Evolutionary conservation across 805 yeast species (phyloP), one percentile per base, ranked within the genome.

Genomic region (Blastobotrys robertii): DNA sequence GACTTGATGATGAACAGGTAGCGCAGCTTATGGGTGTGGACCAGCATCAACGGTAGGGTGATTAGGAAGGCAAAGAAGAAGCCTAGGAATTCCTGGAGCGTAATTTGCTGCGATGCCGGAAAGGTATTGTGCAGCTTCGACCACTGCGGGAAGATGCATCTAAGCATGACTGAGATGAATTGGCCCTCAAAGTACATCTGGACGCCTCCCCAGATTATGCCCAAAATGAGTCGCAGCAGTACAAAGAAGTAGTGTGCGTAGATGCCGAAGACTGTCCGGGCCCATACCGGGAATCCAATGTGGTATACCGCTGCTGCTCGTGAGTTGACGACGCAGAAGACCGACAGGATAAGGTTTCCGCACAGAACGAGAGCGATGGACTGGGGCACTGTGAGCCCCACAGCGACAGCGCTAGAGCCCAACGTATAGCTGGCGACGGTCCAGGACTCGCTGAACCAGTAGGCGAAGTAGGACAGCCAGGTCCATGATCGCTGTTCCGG

Each of bases 1-100:
- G 94, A 84, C 62, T 86, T 86, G 43, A 77, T 73, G 0, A 94
- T 81, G 67, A 85, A 86, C 52, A 86, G 69, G 64, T 84, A 90
- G 56, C 92, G 77, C 44, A 86, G 76, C 42, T 73, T 71, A 56
- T 85, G 92, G 14, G 95, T 94, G 45, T 78, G 81, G 54, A 84
- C 84, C 81, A 50, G 85, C 71, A 51, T 81, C 79, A 4, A 94
- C 95, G 47, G 87, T 70, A 43, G 84, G 38, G 45, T 43, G 37
- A 45, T 46, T 42, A 46, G 49, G 49, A 43, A 56, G 36, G 48
- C 48, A 35, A 51, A 52, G 38, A 50, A 45, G 44, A 50, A 53
- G 25, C 55, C 46, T 12, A 47, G 46, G 50, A 54, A 46, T 13
- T 46, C 41, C 50, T 47, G 59, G 33, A 43, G 52, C 44, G 52